phyloP scores from a whole-genome alignment of 495 filamentous ascomycete species.

The Neurospora pannonica region DNA sequence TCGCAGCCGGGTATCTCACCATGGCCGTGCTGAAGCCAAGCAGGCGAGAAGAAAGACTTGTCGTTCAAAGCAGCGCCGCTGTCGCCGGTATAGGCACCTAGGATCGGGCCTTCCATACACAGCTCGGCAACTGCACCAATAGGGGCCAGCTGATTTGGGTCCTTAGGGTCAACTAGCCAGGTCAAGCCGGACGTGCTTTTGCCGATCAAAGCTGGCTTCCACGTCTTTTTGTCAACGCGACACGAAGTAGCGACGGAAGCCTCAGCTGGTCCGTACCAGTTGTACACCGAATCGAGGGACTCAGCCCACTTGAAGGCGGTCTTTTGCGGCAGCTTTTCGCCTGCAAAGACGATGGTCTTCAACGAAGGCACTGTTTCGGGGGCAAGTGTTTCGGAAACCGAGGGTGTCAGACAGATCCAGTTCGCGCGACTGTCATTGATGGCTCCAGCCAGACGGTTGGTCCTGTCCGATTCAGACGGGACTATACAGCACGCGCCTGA shows the following conservation, averaged over 20 bases:
- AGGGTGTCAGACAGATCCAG: slow-evolving; percentile 12
- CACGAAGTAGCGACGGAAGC: neutral
- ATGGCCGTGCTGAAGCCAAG: slow-evolving; percentile 26
- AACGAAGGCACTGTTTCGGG: slow-evolving; percentile 10
- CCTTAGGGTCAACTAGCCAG: slow-evolving; percentile 24
- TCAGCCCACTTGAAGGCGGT: neutral
- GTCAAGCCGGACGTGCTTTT: neutral
- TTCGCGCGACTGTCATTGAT: slow-evolving; percentile 20
- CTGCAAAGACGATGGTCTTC: neutral
- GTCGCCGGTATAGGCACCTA: slow-evolving; percentile 39
- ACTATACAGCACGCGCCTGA: slow-evolving; percentile 16
- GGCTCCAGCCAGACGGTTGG: slow-evolving; percentile 18
- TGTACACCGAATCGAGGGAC: neutral
- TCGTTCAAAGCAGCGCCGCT: neutral
- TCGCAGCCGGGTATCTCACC: neutral
- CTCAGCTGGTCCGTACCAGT: neutral
- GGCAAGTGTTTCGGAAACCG: slow-evolving; percentile 6
- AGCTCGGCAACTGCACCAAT: slow-evolving; percentile 40
- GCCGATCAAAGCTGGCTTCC: neutral
- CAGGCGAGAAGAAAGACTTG: slow-evolving; percentile 12
- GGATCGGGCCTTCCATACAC: slow-evolving; percentile 33
- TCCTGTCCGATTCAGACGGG: slow-evolving; percentile 25
- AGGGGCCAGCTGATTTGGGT: slow-evolving; percentile 24
- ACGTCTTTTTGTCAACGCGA: neutral
- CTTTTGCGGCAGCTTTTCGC: neutral